A percentile compares a stretch with the other conserved stretches of the same genome.
phyloP scores from a whole-genome alignment of 495 filamentous ascomycete genomes.

The Penicillium waksmanii region DNA sequence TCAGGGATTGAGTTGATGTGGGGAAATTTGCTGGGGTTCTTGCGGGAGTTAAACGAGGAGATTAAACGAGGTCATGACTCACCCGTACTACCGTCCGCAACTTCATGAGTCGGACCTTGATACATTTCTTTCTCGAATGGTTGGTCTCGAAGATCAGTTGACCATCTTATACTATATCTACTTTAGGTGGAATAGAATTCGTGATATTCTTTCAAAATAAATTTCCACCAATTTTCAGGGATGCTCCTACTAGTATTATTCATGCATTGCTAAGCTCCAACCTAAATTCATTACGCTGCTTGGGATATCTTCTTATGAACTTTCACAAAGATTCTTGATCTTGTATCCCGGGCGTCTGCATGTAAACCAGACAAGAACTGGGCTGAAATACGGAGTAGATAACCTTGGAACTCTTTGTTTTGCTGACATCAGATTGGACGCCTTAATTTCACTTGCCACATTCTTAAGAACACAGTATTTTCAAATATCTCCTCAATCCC shows the following conservation, averaged over 20 bases:
- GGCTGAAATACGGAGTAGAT: background rate
- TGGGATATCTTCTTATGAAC: too few species aligned
- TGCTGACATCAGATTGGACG: background rate
- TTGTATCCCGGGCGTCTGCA: background rate
- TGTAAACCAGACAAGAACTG: background rate
- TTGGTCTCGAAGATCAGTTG: too few species aligned
- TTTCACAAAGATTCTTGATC: background rate
- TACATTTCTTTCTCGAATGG: background rate
- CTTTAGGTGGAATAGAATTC: too few species aligned
- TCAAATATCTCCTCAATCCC: too few species aligned
- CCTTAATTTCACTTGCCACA: background rate
- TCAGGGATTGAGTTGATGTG: background rate
- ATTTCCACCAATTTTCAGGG: too few species aligned
- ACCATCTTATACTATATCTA: too few species aligned
- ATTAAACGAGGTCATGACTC: constrained; percentile 4
- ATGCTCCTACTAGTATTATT: too few species aligned
- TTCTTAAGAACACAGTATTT: background rate
- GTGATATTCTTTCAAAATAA: too few species aligned
- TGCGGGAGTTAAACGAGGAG: background rate
- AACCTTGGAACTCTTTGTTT: background rate
- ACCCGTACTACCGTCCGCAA: background rate
- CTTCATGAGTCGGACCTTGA: too few species aligned
- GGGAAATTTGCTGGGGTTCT: background rate
- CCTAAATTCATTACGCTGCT: too few species aligned
- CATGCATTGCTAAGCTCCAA: too few species aligned